Conservation (phyloP, 805 yeast genomes). For the Komagataella mondaviorum region DNA sequence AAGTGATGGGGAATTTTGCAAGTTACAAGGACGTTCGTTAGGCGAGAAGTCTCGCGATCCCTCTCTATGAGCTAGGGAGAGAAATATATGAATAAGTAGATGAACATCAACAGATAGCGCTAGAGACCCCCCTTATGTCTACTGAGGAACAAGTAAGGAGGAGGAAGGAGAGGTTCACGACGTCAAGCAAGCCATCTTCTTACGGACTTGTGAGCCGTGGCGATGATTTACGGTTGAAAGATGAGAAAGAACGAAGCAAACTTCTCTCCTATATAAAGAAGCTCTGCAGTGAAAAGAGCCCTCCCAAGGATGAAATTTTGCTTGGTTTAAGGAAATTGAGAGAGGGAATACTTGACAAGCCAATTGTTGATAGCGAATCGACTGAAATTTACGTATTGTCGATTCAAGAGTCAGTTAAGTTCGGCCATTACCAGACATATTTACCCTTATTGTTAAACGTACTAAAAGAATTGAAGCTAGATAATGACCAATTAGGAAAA, state of each 20-base stretch:
- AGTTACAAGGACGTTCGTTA: too few relatives aligned
- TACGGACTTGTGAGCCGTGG: constrained; percentile 53
- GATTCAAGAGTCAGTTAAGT: constrained; percentile 26
- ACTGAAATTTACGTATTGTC: constrained; percentile 35
- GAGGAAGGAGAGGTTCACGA: constrained; percentile 21
- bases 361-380: constrained; percentile 22
- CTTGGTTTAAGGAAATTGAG: constrained; percentile 35
- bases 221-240: constrained; percentile 33
- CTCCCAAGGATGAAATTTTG: constrained; percentile 15
- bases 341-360: constrained; percentile 33
- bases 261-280: constrained; percentile 24
- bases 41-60: background rate
- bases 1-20: background rate
- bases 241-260: constrained; percentile 25
- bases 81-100: background rate
- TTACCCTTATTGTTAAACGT: constrained; percentile 36
- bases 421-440: constrained; percentile 39
- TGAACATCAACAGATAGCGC: background rate
- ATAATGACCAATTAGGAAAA: constrained; percentile 21
- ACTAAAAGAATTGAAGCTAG: constrained; percentile 15
- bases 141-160: constrained; percentile 2
- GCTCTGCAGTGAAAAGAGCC: constrained; percentile 7
- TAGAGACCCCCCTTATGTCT: background rate
- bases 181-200: constrained; percentile 10
- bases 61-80: background rate